phyloP scores from a whole-genome alignment of 1,284 basidiomycete species.

The Microbotryum intermedium region DNA sequence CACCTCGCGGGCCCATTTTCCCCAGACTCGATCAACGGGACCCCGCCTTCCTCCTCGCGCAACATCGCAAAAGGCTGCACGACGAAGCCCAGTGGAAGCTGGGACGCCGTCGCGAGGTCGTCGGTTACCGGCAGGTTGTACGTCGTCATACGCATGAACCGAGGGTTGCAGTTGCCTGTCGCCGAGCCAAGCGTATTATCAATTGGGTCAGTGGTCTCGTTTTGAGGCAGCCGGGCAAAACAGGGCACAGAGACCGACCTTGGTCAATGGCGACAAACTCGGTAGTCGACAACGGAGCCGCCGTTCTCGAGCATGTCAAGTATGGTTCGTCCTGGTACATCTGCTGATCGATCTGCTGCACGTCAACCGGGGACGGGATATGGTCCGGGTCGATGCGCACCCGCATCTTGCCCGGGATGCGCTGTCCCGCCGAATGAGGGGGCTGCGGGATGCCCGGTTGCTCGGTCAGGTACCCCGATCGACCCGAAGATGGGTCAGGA shows the following conservation, averaged over 20 bases:
- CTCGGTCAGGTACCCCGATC: background rate
- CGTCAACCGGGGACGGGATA: constrained; percentile 81
- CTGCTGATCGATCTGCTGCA: constrained; percentile 69
- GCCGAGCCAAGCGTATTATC: background rate
- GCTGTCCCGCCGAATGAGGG: constrained; percentile 42
- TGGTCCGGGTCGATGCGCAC: constrained; percentile 81
- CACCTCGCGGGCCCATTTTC: constrained; percentile 76
- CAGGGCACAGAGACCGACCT: constrained; percentile 47
- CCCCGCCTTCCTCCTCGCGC: constrained; percentile 58
- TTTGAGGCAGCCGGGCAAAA: background rate
- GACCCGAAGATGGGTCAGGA: background rate
- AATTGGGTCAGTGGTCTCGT: background rate
- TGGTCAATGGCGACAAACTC: constrained; percentile 87
- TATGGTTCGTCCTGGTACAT: constrained; percentile 50
- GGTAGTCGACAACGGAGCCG: constrained; percentile 74
- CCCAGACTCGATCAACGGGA: constrained; percentile 62
- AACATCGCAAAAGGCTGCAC: constrained; percentile 85
- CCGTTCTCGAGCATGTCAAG: constrained; percentile 61
- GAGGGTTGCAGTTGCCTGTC: constrained; percentile 59
- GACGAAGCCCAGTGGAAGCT: constrained; percentile 73
- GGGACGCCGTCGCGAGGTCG: constrained; percentile 69
- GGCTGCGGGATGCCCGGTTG: constrained; percentile 37
- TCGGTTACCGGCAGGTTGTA: constrained; percentile 70
- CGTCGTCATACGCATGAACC: constrained; percentile 57
- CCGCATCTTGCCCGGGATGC: constrained; percentile 52